Percentiles rank a stretch among this genome's conserved stretches.
Conservation (phyloP, 441 rosid genomes). For the Euphorbia celastroides region DNA sequence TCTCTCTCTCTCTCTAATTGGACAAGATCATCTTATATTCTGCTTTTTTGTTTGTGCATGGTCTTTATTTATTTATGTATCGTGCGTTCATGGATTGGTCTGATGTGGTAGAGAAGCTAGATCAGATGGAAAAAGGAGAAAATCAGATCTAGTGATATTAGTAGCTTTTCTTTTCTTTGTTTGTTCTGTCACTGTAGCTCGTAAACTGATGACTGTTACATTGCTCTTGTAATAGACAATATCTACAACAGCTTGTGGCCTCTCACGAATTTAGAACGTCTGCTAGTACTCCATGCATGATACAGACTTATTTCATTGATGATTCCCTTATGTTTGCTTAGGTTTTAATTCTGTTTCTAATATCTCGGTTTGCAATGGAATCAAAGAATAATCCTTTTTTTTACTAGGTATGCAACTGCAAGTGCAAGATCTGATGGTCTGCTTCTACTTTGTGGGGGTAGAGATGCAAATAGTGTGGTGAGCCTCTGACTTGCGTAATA, state of each 20-base stretch:
- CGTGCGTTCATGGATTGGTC: background rate
- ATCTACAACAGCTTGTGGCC: background rate
- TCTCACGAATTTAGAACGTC: background rate
- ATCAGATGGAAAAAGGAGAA: background rate
- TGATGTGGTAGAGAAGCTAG: background rate
- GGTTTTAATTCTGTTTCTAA: constrained; percentile 8
- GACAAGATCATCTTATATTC: background rate
- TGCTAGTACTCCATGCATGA: background rate
- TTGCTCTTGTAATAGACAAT: background rate
- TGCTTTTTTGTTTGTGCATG: background rate
- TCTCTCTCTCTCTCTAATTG: background rate
- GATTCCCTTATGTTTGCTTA: background rate
- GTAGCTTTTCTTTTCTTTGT: background rate
- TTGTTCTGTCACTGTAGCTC: background rate
- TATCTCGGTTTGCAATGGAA: constrained; percentile 11
- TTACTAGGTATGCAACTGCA: constrained; percentile 96
- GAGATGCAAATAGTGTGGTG: constrained; percentile 96
- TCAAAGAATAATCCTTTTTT: constrained; percentile 16
- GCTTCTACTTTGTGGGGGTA: constrained; percentile 98
- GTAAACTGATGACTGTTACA: background rate
- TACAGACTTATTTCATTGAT: background rate
- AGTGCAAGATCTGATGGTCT: constrained; percentile 99
- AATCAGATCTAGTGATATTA: background rate
- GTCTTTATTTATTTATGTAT: background rate
- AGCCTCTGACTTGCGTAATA: constrained; percentile 19